Percentiles rank a stretch among this genome's conserved stretches.
phyloP scores from a whole-genome alignment of 192 early-diverging fungal species.

The Rhizophagus sp. region DNA sequence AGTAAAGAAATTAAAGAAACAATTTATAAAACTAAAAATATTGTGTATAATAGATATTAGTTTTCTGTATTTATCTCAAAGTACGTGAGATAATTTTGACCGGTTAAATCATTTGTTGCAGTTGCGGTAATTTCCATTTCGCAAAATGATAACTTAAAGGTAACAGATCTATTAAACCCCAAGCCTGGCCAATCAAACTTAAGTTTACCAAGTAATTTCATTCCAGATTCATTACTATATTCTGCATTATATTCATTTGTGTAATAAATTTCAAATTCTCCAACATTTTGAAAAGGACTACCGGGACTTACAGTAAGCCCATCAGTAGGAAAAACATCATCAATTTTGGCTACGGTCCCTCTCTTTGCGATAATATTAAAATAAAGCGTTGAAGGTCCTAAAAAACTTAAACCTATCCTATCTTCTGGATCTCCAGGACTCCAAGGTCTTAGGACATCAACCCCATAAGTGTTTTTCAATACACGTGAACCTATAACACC shows the following conservation, averaged over 20 bases:
- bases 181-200: not conserved
- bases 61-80: not conserved
- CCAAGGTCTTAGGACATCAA: not conserved
- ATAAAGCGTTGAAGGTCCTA: not conserved
- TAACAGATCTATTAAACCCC: not conserved
- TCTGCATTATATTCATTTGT: not conserved
- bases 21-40: too few relatives aligned
- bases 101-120: not conserved
- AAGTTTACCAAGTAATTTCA: not conserved
- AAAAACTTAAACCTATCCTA: too few relatives aligned
- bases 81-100: not conserved
- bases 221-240: not conserved
- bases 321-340: not conserved
- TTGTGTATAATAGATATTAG: not conserved
- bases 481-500: slow-evolving; percentile 22
- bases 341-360: not conserved
- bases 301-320: not conserved
- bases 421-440: too few relatives aligned
- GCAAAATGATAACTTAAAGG: not conserved
- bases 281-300: not conserved
- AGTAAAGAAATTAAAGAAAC: too few relatives aligned
- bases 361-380: not conserved
- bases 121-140: not conserved
- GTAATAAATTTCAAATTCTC: not conserved
- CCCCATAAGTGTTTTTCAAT: slow-evolving; percentile 6